These are phyloP conservation scores for Kwoniella newhampshirensis DNA, from an alignment of 768 basidiomycete species.

Conservation along the genomic window DNA sequence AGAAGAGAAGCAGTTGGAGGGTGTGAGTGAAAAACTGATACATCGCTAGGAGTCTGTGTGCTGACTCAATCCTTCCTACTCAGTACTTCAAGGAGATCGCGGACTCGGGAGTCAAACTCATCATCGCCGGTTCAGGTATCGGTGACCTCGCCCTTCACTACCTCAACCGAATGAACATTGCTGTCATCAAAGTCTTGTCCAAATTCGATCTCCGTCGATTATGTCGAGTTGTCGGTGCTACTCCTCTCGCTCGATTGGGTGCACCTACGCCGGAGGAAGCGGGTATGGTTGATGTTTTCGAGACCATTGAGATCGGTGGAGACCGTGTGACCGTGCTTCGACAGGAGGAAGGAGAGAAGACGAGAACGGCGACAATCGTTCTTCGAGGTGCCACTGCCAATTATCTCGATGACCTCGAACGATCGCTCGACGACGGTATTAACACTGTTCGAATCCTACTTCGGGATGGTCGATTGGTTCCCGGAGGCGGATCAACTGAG, in stretches of 20 bases:
- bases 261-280: conserved; percentile 96
- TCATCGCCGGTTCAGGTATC: conserved; percentile 87
- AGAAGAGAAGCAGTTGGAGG: conserved; percentile 95
- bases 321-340: conserved; percentile 96
- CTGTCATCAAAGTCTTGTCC: conserved; percentile 93
- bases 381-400: conserved; percentile 93
- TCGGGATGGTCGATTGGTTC: conserved; percentile 83
- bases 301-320: conserved; percentile 93
- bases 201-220: conserved; percentile 95
- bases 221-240: conserved; percentile 93
- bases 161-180: conserved; percentile 88
- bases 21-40: conserved; percentile 54
- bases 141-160: conserved; percentile 97
- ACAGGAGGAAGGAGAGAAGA: conserved; percentile 80
- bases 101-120: conserved; percentile 87
- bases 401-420: conserved; percentile 89
- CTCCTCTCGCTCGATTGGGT: conserved; percentile 91
- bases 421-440: conserved; percentile 94
- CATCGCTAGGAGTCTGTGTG: no score
- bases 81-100: conserved; percentile 97
- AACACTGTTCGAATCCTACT: conserved; percentile 90
- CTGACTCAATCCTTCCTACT: no score
- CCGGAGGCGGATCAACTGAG: conserved; percentile 93
- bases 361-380: conserved; percentile 88
- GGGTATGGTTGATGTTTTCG: conserved; percentile 88